phyloP scores from a whole-genome alignment of 2,329 filamentous ascomycete species.

The Aspergillus neotritici region DNA sequence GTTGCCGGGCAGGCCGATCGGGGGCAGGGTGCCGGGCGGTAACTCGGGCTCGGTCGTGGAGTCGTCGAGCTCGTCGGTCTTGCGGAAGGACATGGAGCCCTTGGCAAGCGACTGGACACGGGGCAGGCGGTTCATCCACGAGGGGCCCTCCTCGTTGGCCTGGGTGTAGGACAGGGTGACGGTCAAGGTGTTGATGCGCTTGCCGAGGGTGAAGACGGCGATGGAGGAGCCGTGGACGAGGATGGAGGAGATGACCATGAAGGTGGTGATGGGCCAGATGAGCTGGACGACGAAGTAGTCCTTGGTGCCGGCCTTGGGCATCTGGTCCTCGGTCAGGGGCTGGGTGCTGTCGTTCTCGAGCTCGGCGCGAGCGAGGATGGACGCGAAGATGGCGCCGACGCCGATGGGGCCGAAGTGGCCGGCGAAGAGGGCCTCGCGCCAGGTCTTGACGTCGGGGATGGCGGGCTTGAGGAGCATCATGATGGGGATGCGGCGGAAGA shows the following conservation, averaged over 20 bases:
- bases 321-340: slow-evolving; percentile 60
- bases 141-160: slow-evolving; percentile 78
- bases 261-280: slow-evolving; percentile 94
- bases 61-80: slow-evolving; percentile 63
- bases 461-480: slow-evolving; percentile 88
- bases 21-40: slow-evolving; percentile 66
- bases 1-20: slow-evolving; percentile 64
- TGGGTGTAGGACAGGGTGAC: slow-evolving; percentile 95
- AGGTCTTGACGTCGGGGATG: slow-evolving; percentile 96
- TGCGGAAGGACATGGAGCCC: slow-evolving; percentile 65
- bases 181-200: slow-evolving; percentile 93
- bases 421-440: slow-evolving; percentile 93
- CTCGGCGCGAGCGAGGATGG: slow-evolving; percentile 88
- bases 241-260: slow-evolving; percentile 90
- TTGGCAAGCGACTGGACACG: slow-evolving; percentile 76
- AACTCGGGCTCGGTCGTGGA: slow-evolving; percentile 53
- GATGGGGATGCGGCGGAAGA: slow-evolving; percentile 92
- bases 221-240: slow-evolving; percentile 96
- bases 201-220: slow-evolving; percentile 93
- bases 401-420: slow-evolving; percentile 97
- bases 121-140: slow-evolving; percentile 92
- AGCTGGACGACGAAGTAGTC: slow-evolving; percentile 70
- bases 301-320: slow-evolving; percentile 46
- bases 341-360: slow-evolving; percentile 71
- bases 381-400: slow-evolving; percentile 92